These are phyloP conservation scores for Jamesozyma gamospora DNA, from an alignment of 805 yeast genomes.

Conservation along the genomic window DNA sequence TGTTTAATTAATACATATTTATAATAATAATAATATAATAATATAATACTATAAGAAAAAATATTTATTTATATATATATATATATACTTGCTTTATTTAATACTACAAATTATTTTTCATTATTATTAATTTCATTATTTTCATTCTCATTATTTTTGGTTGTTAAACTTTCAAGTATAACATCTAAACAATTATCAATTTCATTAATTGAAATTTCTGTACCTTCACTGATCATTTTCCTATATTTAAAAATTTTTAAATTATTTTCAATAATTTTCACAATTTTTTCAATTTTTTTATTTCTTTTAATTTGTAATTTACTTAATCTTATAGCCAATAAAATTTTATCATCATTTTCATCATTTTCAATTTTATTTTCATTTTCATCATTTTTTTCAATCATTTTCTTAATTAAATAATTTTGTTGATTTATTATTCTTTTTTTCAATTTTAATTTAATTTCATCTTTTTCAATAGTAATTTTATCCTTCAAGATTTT, in stretches of 20 bases:
- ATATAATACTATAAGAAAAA: too few species aligned
- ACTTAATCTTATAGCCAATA: slow-evolving; percentile 28
- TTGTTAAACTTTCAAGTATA: slow-evolving; percentile 30
- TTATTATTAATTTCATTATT: not conserved
- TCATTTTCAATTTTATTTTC: slow-evolving; percentile 8
- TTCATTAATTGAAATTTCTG: slow-evolving; percentile 56
- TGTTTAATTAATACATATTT: too few species aligned
- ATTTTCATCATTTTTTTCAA: slow-evolving; percentile 1
- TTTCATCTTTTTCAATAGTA: slow-evolving; percentile 7
- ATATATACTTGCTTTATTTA: not conserved
- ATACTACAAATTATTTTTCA: not conserved
- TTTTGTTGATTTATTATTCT: slow-evolving; percentile 27
- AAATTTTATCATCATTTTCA: slow-evolving; percentile 15
- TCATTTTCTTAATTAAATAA: slow-evolving; percentile 8
- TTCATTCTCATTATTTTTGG: not conserved
- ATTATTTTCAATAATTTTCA: slow-evolving; percentile 31
- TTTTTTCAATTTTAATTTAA: slow-evolving; percentile 18
- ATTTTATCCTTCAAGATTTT: slow-evolving; percentile 7
- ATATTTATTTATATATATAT: too few species aligned
- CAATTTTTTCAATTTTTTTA: slow-evolving; percentile 28
- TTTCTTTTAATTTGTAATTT: slow-evolving; percentile 36
- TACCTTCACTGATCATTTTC: slow-evolving; percentile 55
- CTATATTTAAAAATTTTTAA: slow-evolving; percentile 57
- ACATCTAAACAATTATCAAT: slow-evolving; percentile 60
- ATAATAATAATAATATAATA: too few species aligned